Evolutionary conservation across 257 asterid species (phyloP).

Genomic region (Mentha longifolia): DNA sequence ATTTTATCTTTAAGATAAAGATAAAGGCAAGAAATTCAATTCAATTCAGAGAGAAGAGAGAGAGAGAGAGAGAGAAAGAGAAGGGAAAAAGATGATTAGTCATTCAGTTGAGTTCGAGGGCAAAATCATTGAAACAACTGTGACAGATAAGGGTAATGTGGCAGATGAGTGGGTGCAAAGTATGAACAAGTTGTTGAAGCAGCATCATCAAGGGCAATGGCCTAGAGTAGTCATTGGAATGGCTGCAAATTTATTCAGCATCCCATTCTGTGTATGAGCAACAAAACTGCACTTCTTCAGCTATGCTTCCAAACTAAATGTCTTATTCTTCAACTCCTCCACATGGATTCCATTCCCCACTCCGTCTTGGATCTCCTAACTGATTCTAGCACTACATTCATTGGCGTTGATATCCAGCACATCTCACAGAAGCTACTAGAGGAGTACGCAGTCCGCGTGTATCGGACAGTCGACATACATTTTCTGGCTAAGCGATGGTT

Average conservation of each 20-base stretch:
- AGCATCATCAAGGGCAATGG: background rate
- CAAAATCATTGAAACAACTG: conserved; percentile 39
- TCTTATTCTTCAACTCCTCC: conserved; percentile 46
- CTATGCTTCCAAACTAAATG: conserved; percentile 42
- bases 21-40: too few species aligned
- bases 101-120: conserved; percentile 36
- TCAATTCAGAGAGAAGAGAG: too few species aligned
- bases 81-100: background rate
- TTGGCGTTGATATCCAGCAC: conserved; percentile 36
- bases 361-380: conserved; percentile 27
- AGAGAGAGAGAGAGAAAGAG: too few species aligned
- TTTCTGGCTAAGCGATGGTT: conserved; percentile 37
- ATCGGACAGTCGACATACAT: conserved; percentile 37
- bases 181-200: background rate
- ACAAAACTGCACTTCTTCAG: conserved; percentile 36
- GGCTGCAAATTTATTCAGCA: conserved; percentile 39
- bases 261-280: conserved; percentile 39
- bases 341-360: conserved; percentile 34
- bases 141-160: conserved; percentile 38
- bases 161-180: conserved; percentile 43
- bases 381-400: conserved; percentile 30
- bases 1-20: too few species aligned
- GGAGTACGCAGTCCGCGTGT: conserved; percentile 34
- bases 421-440: conserved; percentile 23
- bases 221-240: conserved; percentile 33